Evolutionary conservation across 2,329 filamentous ascomycete species (phyloP).

Genomic region (Fusarium sp.): DNA sequence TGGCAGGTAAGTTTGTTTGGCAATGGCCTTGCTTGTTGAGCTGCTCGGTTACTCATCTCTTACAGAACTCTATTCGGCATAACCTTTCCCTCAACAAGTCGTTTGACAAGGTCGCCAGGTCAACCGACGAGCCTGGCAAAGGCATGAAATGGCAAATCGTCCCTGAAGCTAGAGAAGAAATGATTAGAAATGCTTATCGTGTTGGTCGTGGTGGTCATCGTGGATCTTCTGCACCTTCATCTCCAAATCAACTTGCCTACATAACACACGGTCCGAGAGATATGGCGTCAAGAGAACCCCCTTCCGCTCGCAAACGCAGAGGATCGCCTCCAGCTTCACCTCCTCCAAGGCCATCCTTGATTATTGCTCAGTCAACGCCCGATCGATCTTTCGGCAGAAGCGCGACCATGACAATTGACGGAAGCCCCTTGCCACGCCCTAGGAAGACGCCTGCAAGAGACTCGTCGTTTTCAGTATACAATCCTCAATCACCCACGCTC

Average conservation of each 20-base stretch:
- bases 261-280: constrained; percentile 70
- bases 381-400: constrained; percentile 55
- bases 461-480: constrained; percentile 62
- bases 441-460: constrained; percentile 61
- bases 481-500: constrained; percentile 70
- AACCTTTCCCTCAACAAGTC: constrained; percentile 95
- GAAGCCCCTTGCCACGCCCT: constrained; percentile 71
- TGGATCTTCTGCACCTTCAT: constrained; percentile 78
- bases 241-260: constrained; percentile 71
- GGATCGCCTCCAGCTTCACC: constrained; percentile 69
- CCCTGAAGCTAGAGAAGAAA: constrained; percentile 85
- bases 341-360: constrained; percentile 63
- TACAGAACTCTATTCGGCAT: constrained; percentile 92
- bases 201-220: constrained; percentile 73
- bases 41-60: constrained; percentile 28
- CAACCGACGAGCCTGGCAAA: constrained; percentile 95
- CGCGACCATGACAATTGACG: constrained; percentile 63
- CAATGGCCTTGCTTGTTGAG: background rate
- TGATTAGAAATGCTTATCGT: constrained; percentile 78
- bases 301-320: constrained; percentile 69
- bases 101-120: constrained; percentile 92
- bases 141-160: constrained; percentile 99
- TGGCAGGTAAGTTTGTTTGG: constrained; percentile 79
- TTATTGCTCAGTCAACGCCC: constrained; percentile 68
- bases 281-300: constrained; percentile 64